A percentile compares a stretch with the other conserved stretches of the same genome.
Evolutionary conservation across 805 yeast species (phyloP).

Genomic region (Yarrowia deformans): DNA sequence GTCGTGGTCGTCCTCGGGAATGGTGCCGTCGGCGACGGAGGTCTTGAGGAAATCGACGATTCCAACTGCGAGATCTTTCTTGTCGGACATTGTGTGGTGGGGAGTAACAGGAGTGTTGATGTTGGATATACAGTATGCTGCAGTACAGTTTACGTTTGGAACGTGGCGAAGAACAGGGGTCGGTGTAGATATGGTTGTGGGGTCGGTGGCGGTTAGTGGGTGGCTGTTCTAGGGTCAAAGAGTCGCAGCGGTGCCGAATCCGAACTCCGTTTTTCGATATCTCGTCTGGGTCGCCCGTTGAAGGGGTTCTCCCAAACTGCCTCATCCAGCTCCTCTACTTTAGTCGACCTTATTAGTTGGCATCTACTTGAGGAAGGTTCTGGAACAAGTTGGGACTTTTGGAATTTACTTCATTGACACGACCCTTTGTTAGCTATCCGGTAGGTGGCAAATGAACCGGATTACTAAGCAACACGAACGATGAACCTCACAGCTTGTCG

Average conservation of each 20-base stretch:
- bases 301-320: background rate
- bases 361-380: constrained; percentile 12
- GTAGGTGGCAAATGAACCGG: too few species aligned
- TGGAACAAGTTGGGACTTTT: constrained; percentile 3
- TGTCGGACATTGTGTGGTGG: constrained; percentile 37
- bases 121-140: background rate
- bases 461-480: too few species aligned
- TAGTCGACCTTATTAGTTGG: background rate
- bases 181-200: too few species aligned
- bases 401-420: too few species aligned
- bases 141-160: too few species aligned
- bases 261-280: too few species aligned
- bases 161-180: too few species aligned
- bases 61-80: constrained; percentile 61
- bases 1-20: constrained; percentile 81
- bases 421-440: too few species aligned
- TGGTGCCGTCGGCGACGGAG: constrained; percentile 65
- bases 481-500: too few species aligned
- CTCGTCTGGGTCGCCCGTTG: background rate
- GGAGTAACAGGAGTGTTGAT: background rate
- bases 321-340: background rate
- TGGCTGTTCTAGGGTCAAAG: too few species aligned
- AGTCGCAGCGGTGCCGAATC: too few species aligned
- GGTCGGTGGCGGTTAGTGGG: too few species aligned
- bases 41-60: constrained; percentile 74